Base-by-base conservation (phyloP, 495 filamentous ascomycete species). In the Oidiodendron maius region DNA sequence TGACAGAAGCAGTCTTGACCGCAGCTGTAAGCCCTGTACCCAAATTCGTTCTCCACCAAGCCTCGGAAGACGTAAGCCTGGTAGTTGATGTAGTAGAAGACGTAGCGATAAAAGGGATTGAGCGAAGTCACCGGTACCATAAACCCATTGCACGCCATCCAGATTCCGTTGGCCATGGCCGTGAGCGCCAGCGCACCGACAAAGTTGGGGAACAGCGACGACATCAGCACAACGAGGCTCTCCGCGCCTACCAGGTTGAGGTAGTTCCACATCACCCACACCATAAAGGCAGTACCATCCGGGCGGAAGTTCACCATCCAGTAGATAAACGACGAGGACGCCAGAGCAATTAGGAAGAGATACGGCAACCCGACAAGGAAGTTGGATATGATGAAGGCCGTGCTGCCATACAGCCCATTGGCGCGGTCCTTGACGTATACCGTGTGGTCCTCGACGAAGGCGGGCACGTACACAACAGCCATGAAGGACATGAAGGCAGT, bases 401-500 rank as follows among this genome's bases (percentile, higher is more conserved):
- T 75, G 1, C 85, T 71, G 3, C 84, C 83, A 62, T 87, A 87
- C 1, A 90, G 74, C 0, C 86, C 86, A 58, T 91, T 89, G 17
- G 78, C 78, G 15, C 83, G 76, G 52, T 91, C 86, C 64, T 89
- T 89, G 65, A 74, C 60, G 59, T 76, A 91, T 1, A 76, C 80
- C 3, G 74, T 67, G 40, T 78, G 78, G 59, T 91, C 86, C 65
- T 91, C 86, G 8, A 91, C 69, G 67, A 76, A 91, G 10, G 85
- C 77, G 0, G 86, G 86, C 5, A 87, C 81, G 59, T 89, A 90
- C 6, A 84, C 86, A 1, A 86, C 82, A 1, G 86, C 86, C 86
- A 91, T 91, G 71, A 91, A 91, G 35, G 80, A 85, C 84, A 91
- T 87, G 68, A 91, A 91, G 0, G 86, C 86, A 0, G 75, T 80